A percentile compares a stretch with the other conserved stretches of the same genome.
Evolutionary conservation across 2,329 filamentous ascomycete species (phyloP).

Genomic region (Ceratocystis cubensis): DNA sequence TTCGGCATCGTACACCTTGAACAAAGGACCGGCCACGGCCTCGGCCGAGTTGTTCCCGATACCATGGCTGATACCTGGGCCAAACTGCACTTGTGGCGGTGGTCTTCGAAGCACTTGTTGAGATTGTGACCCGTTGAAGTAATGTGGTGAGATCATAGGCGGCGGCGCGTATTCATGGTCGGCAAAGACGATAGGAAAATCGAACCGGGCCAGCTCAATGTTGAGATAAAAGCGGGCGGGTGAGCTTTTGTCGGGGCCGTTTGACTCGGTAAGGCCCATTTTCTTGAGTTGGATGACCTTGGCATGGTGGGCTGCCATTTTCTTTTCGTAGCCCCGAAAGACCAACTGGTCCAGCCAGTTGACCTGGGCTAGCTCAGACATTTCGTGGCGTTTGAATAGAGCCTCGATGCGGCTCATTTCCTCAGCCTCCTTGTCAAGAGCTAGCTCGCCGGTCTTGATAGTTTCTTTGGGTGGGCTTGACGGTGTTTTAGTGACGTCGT

Average conservation of each 20-base stretch:
- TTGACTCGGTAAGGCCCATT: slow-evolving; percentile 25
- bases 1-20: slow-evolving; percentile 88
- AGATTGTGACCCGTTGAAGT: neutral
- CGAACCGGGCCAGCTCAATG: slow-evolving; percentile 84
- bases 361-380: slow-evolving; percentile 85
- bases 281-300: slow-evolving; percentile 28
- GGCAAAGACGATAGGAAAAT: slow-evolving; percentile 89
- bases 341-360: slow-evolving; percentile 95
- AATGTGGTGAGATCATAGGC: slow-evolving; percentile 32
- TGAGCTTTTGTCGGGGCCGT: slow-evolving; percentile 25
- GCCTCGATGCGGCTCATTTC: slow-evolving; percentile 83
- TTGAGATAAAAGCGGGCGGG: slow-evolving; percentile 60
- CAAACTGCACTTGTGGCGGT: slow-evolving; percentile 77
- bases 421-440: slow-evolving; percentile 54
- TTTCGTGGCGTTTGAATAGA: slow-evolving; percentile 93
- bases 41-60: neutral
- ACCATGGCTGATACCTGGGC: slow-evolving; percentile 65
- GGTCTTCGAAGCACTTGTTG: slow-evolving; percentile 54
- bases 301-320: slow-evolving; percentile 30
- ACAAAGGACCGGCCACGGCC: slow-evolving; percentile 45
- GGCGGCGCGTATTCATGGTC: slow-evolving; percentile 86
- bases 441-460: slow-evolving; percentile 37
- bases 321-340: slow-evolving; percentile 76
- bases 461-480: slow-evolving; percentile 42
- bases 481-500: slow-evolving; percentile 67